phyloP scores from a whole-genome alignment of 441 rosid genomes.

The Pelargonium myrrhifolium region DNA sequence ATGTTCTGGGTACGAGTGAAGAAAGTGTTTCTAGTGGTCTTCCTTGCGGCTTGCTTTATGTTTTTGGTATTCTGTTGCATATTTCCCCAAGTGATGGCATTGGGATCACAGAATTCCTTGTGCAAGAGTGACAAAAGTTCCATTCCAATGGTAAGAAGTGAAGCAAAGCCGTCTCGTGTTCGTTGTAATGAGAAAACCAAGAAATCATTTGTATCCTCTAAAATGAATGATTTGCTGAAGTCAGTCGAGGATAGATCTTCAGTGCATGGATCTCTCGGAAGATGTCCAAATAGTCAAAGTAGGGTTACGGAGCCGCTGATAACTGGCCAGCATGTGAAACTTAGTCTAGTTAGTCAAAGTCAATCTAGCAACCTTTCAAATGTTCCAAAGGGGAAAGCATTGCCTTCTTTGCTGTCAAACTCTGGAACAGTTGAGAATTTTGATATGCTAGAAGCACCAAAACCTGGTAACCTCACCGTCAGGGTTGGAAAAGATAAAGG shows the following conservation, averaged over 20 bases:
- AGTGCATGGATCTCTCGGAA: constrained; percentile 22
- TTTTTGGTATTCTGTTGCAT: constrained; percentile 41
- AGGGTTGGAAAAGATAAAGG: constrained; percentile 58
- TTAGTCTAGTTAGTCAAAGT: constrained; percentile 19
- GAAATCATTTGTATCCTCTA: constrained; percentile 30
- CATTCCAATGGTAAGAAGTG: constrained; percentile 14
- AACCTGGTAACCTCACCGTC: constrained; percentile 48
- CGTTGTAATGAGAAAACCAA: constrained; percentile 22
- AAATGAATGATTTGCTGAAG: constrained; percentile 36
- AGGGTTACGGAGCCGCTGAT: constrained; percentile 15
- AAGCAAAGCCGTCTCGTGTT: constrained; percentile 28
- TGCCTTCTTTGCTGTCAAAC: constrained; percentile 28
- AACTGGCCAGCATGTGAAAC: constrained; percentile 18
- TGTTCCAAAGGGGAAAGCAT: constrained; percentile 17
- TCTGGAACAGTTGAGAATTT: constrained; percentile 30
- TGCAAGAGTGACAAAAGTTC: constrained; percentile 35
- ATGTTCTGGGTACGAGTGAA: constrained; percentile 51
- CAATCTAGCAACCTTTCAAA: constrained; percentile 5
- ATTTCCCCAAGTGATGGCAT: constrained; percentile 29
- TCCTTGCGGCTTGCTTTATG: constrained; percentile 40
- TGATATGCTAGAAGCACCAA: constrained; percentile 32
- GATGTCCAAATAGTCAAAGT: constrained; percentile 19
- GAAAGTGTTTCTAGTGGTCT: constrained; percentile 39
- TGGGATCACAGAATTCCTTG: constrained; percentile 32
- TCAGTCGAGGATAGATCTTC: constrained; percentile 34